Base-by-base conservation (phyloP, 768 basidiomycete species). In the Trametes meyenii region DNA sequence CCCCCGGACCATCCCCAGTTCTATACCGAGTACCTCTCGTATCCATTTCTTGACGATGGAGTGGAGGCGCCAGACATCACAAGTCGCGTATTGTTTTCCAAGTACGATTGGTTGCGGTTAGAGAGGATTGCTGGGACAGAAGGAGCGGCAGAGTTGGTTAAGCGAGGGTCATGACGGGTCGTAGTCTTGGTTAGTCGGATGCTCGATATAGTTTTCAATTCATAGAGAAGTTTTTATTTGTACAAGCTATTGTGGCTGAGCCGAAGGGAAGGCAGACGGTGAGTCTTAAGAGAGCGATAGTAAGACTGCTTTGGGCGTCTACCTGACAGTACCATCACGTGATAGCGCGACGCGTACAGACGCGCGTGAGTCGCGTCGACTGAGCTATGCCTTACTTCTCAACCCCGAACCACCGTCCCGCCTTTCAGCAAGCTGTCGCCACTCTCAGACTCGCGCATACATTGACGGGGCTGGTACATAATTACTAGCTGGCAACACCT, bases 1-100 rank as follows among this genome's bases (percentile, higher is more conserved):
- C 90, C 91, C 36, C 97, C 97, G 0, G 87, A 92, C 55, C 93
- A 98, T 72, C 83, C 94, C 0, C 86, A 90, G 68, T 98, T 94
- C 76, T 98, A 96, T 74, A 85, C 92, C 0, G 97, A 98, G 71
- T 82, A 94, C 62, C 73, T 98, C 51, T 86, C 88, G 13, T 96
- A 87, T 71, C 96, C 96, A 0, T 98, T 98, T 83, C 80, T 94
- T 40, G 93, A 93, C 54, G 86, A 90, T 16, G 92, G 85, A 8
- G 89, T 97, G n/a, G 94, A 97, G 48, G 77, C 86, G 14, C 82
- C 83, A 7, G 96, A 98, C 71, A 84, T 98, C n/a, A 88, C 84
- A 7, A 89, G 87, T 64, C 83, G 87, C 36, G 84, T 92, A 13
- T 69, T 93, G 66, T 98, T 92, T 74, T 93, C 87, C 56, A 90